Conservation (phyloP, 805 yeast species). For the Candida pseudofarinosa region DNA sequence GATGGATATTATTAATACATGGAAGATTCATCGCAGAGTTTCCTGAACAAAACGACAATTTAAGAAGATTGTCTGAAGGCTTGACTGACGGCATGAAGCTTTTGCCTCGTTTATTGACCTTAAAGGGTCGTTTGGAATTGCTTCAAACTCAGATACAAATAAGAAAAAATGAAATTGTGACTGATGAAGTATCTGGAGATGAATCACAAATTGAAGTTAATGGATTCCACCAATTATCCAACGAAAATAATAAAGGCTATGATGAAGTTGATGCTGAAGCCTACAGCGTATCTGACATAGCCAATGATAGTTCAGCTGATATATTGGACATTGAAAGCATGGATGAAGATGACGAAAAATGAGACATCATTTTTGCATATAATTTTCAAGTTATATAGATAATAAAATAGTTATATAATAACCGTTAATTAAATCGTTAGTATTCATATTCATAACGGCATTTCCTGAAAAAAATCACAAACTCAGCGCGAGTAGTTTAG, state of each 20-base stretch:
- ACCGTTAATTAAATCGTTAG: no score
- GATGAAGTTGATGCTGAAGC: background rate
- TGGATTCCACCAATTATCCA: background rate
- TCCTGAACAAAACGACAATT: slow-evolving; percentile 48
- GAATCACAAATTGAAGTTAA: background rate
- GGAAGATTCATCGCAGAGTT: slow-evolving; percentile 59
- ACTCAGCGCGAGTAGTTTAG: slow-evolving; percentile 21
- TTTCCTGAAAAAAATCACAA: background rate
- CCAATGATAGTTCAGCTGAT: background rate
- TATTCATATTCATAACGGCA: background rate
- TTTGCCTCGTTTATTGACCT: slow-evolving; percentile 65
- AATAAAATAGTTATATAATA: no score
- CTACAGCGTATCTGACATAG: background rate
- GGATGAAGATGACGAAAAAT: background rate
- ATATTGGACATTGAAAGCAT: background rate
- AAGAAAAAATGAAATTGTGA: slow-evolving; percentile 38
- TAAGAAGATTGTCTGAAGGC: slow-evolving; percentile 55
- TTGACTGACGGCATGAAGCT: slow-evolving; percentile 52
- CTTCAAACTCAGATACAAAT: slow-evolving; percentile 71
- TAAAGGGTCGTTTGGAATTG: slow-evolving; percentile 83
- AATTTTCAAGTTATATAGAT: no score
- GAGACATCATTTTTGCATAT: background rate
- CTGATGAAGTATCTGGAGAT: slow-evolving; percentile 29
- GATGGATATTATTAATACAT: slow-evolving; percentile 70
- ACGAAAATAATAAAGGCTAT: background rate